These are phyloP conservation scores for Ceratocystis diversiconidia DNA, from an alignment of 2,329 filamentous ascomycete genomes.

Conservation along the genomic window DNA sequence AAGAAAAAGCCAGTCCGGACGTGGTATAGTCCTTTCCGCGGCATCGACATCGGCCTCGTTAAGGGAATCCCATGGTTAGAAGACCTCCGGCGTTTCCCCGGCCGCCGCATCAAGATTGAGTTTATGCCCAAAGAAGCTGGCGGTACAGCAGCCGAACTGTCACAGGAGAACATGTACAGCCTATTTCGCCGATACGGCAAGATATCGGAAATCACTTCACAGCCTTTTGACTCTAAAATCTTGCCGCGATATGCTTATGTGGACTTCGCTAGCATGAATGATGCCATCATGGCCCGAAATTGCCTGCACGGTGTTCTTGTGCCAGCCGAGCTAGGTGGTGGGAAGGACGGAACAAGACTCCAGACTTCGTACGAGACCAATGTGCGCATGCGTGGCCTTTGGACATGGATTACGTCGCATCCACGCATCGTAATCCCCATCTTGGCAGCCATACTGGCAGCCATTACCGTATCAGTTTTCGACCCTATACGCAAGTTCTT, in stretches of 20 bases:
- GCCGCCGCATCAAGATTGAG: conserved; percentile 61
- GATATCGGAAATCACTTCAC: conserved; percentile 67
- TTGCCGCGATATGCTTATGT: conserved; percentile 66
- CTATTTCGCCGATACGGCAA: conserved; percentile 86
- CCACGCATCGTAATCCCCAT: conserved; percentile 77
- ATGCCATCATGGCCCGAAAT: conserved; percentile 78
- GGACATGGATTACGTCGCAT: conserved; percentile 76
- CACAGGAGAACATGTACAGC: conserved; percentile 73
- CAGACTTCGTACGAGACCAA: conserved; percentile 73
- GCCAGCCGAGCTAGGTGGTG: conserved; percentile 53
- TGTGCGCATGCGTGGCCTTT: conserved; percentile 62
- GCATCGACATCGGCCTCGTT: conserved; percentile 59
- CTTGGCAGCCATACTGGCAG: conserved; percentile 65
- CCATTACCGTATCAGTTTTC: conserved; percentile 75
- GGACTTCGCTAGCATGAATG: conserved; percentile 58
- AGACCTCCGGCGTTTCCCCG: conserved; percentile 74
- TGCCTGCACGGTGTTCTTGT: conserved; percentile 79
- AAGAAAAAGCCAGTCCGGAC: conserved; percentile 60
- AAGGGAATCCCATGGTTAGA: conserved; percentile 85
- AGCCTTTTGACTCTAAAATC: conserved; percentile 75
- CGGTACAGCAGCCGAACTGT: conserved; percentile 51
- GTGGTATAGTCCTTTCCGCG: conserved; percentile 75
- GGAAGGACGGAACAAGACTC: conserved; percentile 60
- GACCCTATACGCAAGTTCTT: conserved; percentile 92
- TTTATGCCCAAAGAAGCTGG: conserved; percentile 52